Base-by-base conservation (phyloP, 139 green algal species). In the Micractinium sp. region DNA sequence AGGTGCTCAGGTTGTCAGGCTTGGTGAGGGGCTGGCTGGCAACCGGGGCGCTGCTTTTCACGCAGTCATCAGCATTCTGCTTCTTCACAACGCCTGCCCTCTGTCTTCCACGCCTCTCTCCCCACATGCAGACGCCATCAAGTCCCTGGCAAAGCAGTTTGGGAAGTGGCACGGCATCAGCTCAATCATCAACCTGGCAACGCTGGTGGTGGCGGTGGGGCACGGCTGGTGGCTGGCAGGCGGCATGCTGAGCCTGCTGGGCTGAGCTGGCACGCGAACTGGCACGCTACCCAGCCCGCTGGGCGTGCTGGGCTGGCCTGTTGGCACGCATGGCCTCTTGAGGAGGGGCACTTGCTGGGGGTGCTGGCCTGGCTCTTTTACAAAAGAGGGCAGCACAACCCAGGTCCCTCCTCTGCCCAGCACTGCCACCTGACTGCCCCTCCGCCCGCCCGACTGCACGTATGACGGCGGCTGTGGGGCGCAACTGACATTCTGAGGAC, bases 141-240 rank as follows among this genome's bases (percentile, higher is more conserved):
- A 89, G 61, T 66, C 85, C 12, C 79, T 96, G 80, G 92, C 93
- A 66, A 96, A 96, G 92, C 47, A 94, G 86, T 95, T 95, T 93
- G 90, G 87, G 73, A 93, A 91, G 79, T 92, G 84, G 82, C 94
- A 97, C 83, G 94, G 94, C 69, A 91, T 96, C 56, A 93, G 85
- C 69, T 92, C 82, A 16, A 83, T 96, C 2, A 39, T 96, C 69
- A 97, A 97, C 85, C 87, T 97, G 79, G 91, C 89, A 3, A 89
- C 84, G 22, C 91, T 96, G 33, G 91, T 92, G n/a, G 89, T 86
- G 18, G 83, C 83, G 0, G 39, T 87, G 27, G 83, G 83, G 16
- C 83, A 87, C 83, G 83, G 83, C 38, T 87, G 71, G 67, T 87
- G 83, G 83, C 83, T 87, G 38, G 83, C 83, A 20, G 53, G 81